Base-by-base conservation (phyloP, 78 protist species). In the Guillardia theta region DNA sequence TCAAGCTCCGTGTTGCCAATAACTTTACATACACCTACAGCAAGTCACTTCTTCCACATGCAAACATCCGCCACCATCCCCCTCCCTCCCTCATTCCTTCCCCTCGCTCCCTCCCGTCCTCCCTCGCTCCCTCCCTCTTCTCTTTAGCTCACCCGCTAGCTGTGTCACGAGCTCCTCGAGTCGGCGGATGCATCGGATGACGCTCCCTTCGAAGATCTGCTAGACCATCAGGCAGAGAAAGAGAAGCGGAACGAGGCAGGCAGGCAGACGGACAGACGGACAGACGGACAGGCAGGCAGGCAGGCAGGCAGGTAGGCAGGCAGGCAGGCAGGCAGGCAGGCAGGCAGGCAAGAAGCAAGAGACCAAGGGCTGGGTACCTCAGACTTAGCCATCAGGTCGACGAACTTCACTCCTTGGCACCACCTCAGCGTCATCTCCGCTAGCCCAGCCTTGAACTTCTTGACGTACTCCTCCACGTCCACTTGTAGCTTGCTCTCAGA, bases 91-190 rank as follows among this genome's bases (percentile, higher is more conserved):
- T 19, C 18, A 10, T 18, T 50, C 18, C 62, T 18, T 50, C 18
- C 62, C n/a, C n/a, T n/a, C n/a, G n/a, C n/a, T n/a, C n/a, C n/a
- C n/a, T n/a, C n/a, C n/a, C n/a, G n/a, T n/a, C n/a, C n/a, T n/a
- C n/a, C n/a, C n/a, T n/a, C n/a, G n/a, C n/a, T n/a, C n/a, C n/a
- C n/a, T n/a, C n/a, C 18, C 18, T 18, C 30, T 50, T 50, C 62
- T 10, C 62, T 18, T 18, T 50, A 18, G 62, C 62, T n/a, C n/a
- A n/a, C n/a, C n/a, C n/a, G 15, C 5, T 15, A 36, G 53, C 88
- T 99, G 99, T 24, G 97, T 46, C 33, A 99, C 93, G 27, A 99
- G 88, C 97, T 99, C 99, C 53, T 98, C 96, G 12, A 97, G 70
- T 19, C 98, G 15, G 9, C 97, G 58, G 33, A 98, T 94, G 54